Conservation (phyloP, 140 eudicot genomes). For the Flaveria floridana region DNA sequence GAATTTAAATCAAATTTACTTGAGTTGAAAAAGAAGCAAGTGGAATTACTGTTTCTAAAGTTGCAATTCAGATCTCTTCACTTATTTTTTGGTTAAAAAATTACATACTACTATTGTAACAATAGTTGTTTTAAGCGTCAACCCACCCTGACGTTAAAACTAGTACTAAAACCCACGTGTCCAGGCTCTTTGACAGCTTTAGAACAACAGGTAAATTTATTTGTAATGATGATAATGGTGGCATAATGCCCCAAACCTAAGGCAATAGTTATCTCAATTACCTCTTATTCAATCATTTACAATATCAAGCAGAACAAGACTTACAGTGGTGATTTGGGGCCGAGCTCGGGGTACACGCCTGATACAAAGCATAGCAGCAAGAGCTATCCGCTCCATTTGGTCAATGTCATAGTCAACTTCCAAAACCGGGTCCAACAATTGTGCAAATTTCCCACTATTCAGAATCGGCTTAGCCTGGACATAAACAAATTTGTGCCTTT, state of each 20-base stretch:
- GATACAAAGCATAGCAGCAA: slow-evolving; percentile 81
- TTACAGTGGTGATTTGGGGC: slow-evolving; percentile 72
- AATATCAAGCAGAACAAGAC: slow-evolving; percentile 21
- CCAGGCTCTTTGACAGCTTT: no score
- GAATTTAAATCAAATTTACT: background rate
- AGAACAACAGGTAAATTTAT: no score
- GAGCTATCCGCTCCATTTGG: slow-evolving; percentile 71
- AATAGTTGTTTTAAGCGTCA: no score
- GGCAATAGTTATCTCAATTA: no score
- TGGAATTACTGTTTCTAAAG: background rate
- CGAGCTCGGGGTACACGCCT: slow-evolving; percentile 79
- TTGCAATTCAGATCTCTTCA: background rate
- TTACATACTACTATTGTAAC: no score
- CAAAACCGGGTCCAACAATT: slow-evolving; percentile 57
- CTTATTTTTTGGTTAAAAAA: no score
- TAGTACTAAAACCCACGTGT: no score
- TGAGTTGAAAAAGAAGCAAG: background rate
- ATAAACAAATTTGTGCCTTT: background rate
- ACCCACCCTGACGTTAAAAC: no score
- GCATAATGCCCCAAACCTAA: no score
- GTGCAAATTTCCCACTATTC: slow-evolving; percentile 55
- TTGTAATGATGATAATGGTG: no score
- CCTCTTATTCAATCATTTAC: background rate
- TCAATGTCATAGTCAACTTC: slow-evolving; percentile 56
- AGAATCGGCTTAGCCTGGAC: slow-evolving; percentile 75